phyloP scores from a whole-genome alignment of 2,329 filamentous ascomycete species.

The Biscogniauxia sp. region DNA sequence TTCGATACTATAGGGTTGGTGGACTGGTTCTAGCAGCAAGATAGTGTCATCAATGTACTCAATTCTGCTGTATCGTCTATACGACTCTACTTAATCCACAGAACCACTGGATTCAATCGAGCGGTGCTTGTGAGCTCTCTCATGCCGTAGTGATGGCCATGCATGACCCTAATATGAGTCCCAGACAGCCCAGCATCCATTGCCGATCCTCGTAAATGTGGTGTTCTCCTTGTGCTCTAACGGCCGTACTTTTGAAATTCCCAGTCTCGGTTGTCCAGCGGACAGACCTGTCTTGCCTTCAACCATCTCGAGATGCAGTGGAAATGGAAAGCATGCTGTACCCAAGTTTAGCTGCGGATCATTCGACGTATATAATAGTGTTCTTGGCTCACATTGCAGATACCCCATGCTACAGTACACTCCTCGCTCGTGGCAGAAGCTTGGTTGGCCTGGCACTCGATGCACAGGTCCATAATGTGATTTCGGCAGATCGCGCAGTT shows the following conservation, averaged over 20 bases:
- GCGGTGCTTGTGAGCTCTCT: conserved; percentile 1
- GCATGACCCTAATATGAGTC: background rate
- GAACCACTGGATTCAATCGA: background rate
- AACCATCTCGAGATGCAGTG: conserved; percentile 99
- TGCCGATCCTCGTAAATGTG: background rate
- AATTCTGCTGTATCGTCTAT: conserved; percentile 9
- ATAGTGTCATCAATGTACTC: conserved; percentile 20
- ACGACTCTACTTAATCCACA: background rate
- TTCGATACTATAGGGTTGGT: conserved; percentile 15
- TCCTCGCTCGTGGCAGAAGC: conserved; percentile 96
- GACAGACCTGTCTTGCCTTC: conserved; percentile 98
- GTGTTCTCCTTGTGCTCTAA: conserved; percentile 29
- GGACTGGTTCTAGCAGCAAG: conserved; percentile 8
- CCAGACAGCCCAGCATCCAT: background rate
- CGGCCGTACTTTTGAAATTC: conserved; percentile 98
- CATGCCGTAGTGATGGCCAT: background rate
- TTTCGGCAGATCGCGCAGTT: conserved; percentile 99
- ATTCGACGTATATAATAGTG: background rate
- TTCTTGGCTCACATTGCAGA: conserved; percentile 81
- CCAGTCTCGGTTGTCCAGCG: conserved; percentile 97
- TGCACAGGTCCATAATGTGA: conserved; percentile 99
- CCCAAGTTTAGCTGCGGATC: conserved; percentile 33
- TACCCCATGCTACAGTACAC: conserved; percentile 98
- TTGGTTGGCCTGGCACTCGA: conserved; percentile 98
- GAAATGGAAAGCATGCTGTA: conserved; percentile 97